Evolutionary conservation across 2,329 filamentous ascomycete genomes (phyloP), one percentile per base, ranked within the genome.

Genomic region (Cladosporium cucumerinum): DNA sequence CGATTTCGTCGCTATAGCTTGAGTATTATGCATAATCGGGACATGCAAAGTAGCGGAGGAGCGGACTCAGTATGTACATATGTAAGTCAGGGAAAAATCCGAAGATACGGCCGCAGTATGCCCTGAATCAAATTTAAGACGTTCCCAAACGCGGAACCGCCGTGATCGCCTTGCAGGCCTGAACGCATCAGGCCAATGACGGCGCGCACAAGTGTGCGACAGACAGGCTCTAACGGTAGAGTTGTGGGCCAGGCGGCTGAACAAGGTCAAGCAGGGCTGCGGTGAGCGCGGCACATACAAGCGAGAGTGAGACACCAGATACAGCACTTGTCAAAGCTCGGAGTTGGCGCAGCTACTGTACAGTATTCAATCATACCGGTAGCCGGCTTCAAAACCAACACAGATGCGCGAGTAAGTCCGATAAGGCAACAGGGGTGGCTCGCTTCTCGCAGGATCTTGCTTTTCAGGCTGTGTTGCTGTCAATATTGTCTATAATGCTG

Each of bases 271-370:
- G 16, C 26, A 57, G 30, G 32, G 30, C 28, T 34, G 30, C 28
- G 52, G 52, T 25, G 49, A n/a, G 18, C 16, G 36, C 36, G 36
- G 36, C 36, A 43, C 36, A 39, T 39, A 43, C 48, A 25, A 26
- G 32, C 52, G 21, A 21, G 55, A 43, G 32, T 28, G 21, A 21
- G 55, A 57, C 26, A 34, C 10, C 55, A 39, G 55, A 57, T 34
- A 34, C 32, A 57, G 32, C 55, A 14, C 32, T 34, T 58, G 55
- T 58, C 55, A 39, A 58, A 58, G 55, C 55, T 46, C 34, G 30
- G 21, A 57, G 52, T 57, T 32, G 52, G 52, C 52, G 28, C 30
- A 32, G 26, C 28, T 11, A 28, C 26, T n/a, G n/a, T n/a, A n/a
- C n/a, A n/a, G 7, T 28, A 57, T 57, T 57, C 54, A 21, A 39